A percentile compares a stretch with the other conserved stretches of the same genome.
phyloP scores from a whole-genome alignment of 805 yeast species.

The Candida patagonica region DNA sequence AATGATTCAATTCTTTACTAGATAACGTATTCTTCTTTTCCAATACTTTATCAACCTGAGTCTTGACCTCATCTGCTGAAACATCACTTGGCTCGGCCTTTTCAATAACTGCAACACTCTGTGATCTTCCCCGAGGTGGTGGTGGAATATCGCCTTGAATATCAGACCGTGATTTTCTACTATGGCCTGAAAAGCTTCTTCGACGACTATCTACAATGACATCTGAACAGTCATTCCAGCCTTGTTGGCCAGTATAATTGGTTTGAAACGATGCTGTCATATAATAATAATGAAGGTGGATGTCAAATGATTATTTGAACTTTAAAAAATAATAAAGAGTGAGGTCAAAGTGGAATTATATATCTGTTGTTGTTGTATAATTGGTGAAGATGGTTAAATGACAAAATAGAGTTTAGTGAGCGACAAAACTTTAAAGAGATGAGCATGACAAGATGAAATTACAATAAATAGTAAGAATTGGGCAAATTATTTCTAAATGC shows the following conservation, averaged over 20 bases:
- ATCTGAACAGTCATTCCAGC: conserved; percentile 59
- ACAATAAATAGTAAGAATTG: background rate
- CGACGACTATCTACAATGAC: too few species aligned
- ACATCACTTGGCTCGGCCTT: background rate
- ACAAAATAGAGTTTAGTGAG: too few species aligned
- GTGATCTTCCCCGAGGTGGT: too few species aligned
- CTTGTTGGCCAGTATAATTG: conserved; percentile 23
- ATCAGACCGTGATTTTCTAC: too few species aligned
- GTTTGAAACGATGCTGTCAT: conserved; percentile 10
- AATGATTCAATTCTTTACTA: conserved; percentile 18
- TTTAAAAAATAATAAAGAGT: background rate
- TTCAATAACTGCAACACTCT: background rate
- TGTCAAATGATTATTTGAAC: background rate
- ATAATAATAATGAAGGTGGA: background rate
- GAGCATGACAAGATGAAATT: background rate
- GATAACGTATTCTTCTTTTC: conserved; percentile 11
- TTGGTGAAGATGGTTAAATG: too few species aligned
- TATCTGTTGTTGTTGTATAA: too few species aligned
- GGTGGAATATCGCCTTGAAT: too few species aligned
- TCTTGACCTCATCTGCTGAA: conserved; percentile 4
- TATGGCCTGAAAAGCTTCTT: too few species aligned
- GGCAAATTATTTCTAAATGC: too few species aligned
- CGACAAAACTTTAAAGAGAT: too few species aligned
- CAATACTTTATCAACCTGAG: conserved; percentile 6
- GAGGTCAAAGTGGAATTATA: background rate